phyloP scores from a whole-genome alignment of 106 monocot species.

The Apostasia shenzhenica region DNA sequence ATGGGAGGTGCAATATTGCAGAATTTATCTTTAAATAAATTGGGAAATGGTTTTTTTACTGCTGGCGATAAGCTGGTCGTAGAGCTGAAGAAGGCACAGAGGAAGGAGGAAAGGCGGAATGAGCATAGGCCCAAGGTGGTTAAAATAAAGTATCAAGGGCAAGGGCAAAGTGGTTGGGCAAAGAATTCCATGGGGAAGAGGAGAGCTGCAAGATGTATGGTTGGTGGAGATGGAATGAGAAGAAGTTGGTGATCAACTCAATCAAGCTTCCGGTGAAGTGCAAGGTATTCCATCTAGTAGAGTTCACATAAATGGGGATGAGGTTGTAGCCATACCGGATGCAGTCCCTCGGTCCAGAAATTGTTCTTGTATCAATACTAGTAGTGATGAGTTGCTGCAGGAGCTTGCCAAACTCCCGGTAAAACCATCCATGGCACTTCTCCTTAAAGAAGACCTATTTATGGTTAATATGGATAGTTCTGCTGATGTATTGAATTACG shows the following conservation, averaged over 20 bases:
- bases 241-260: conserved; percentile 7
- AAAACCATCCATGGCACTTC: conserved; percentile 1
- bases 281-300: neutral
- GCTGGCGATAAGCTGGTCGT: too few species aligned
- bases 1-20: too few species aligned
- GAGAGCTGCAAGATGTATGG: conserved; percentile 2
- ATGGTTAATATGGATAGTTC: conserved; percentile 4
- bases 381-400: conserved; percentile 1
- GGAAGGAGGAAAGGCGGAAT: too few species aligned
- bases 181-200: conserved; percentile 28
- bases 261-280: neutral
- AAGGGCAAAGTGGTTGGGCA: conserved; percentile 9
- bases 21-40: too few species aligned
- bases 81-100: too few species aligned
- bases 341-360: neutral
- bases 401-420: neutral
- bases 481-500: neutral
- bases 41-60: too few species aligned
- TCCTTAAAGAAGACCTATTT: neutral
- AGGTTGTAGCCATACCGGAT: neutral
- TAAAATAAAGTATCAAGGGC: conserved; percentile 13
- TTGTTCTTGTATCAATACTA: neutral
- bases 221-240: neutral
- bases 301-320: neutral
- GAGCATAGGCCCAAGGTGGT: conserved; percentile 57